A percentile compares a stretch with the other conserved stretches of the same genome.
These are phyloP conservation scores for Taxawa tesnikishii DNA, from an alignment of 2,329 filamentous ascomycete species.

Conservation along the genomic window DNA sequence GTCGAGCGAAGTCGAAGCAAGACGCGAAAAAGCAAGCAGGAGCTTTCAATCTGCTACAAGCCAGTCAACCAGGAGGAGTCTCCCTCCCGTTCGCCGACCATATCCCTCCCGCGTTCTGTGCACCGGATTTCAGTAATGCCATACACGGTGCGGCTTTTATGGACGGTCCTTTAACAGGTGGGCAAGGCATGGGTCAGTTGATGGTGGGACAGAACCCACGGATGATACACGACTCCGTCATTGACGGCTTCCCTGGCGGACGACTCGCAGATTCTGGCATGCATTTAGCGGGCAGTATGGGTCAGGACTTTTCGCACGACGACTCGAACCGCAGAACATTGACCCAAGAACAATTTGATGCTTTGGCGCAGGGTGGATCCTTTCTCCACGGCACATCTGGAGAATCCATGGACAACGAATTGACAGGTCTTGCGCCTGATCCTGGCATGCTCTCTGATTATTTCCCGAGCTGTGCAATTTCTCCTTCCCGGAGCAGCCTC, in stretches of 20 bases:
- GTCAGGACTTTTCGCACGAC: neutral
- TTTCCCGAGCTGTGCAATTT: conserved; percentile 7
- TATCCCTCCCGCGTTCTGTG: conserved; percentile 16
- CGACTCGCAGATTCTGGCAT: neutral
- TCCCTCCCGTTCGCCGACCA: conserved; percentile 15
- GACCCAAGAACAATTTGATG: conserved; percentile 24
- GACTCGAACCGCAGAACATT: conserved; percentile 22
- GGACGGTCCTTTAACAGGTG: conserved; percentile 7
- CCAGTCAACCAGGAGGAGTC: conserved; percentile 10
- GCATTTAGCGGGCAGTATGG: neutral
- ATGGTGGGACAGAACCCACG: neutral
- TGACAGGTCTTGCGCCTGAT: neutral
- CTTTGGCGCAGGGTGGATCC: conserved; percentile 14
- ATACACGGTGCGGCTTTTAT: conserved; percentile 12
- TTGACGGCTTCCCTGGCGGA: conserved; percentile 1
- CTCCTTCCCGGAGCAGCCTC: conserved; percentile 2
- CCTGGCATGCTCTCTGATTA: too few relatives aligned
- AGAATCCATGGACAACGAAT: neutral
- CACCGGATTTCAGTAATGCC: conserved; percentile 18
- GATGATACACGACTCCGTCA: conserved; percentile 2
- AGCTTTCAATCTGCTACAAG: conserved; percentile 13
- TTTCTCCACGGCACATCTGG: neutral
- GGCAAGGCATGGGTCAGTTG: conserved; percentile 7
- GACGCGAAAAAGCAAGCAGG: conserved; percentile 34
- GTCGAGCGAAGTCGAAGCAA: conserved; percentile 40